These are phyloP conservation scores for Colletotrichum simmondsii DNA, from an alignment of 2,329 filamentous ascomycete species.

Conservation along the genomic window DNA sequence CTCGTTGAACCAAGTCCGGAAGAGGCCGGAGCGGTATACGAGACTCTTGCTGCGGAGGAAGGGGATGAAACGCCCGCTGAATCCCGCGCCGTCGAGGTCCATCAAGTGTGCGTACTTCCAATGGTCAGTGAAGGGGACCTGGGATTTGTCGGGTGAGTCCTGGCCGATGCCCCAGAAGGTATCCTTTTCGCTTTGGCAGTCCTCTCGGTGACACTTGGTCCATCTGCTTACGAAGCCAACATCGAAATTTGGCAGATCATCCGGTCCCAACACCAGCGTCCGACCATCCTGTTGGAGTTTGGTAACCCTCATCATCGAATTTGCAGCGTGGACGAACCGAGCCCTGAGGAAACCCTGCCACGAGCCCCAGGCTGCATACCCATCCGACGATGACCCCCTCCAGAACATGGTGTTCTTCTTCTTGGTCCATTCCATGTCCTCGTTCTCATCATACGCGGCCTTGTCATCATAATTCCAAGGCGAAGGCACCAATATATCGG, in stretches of 20 bases:
- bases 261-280: neutral
- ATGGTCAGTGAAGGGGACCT: conserved; percentile 47
- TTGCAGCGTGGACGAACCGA: conserved; percentile 66
- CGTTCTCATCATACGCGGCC: conserved; percentile 49
- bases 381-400: conserved; percentile 65
- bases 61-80: conserved; percentile 59
- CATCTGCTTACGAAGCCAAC: conserved; percentile 53
- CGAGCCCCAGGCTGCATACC: conserved; percentile 57
- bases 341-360: conserved; percentile 71
- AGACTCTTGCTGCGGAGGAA: conserved; percentile 64
- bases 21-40: conserved; percentile 69
- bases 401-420: conserved; percentile 64
- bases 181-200: conserved; percentile 44
- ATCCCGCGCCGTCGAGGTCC: conserved; percentile 68
- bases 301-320: conserved; percentile 38
- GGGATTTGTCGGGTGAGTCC: conserved; percentile 34
- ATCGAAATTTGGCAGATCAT: conserved; percentile 37
- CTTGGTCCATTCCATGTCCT: conserved; percentile 55
- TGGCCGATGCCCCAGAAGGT: conserved; percentile 44
- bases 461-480: conserved; percentile 49
- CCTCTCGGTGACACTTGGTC: conserved; percentile 43
- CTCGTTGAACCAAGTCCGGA: conserved; percentile 73
- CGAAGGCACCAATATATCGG: conserved; percentile 59
- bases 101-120: conserved; percentile 64
- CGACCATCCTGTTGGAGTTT: conserved; percentile 24